Percentiles rank a stretch among this genome's conserved stretches.
Conservation (phyloP, 768 basidiomycete genomes). For the Holtermannia corniformis region DNA sequence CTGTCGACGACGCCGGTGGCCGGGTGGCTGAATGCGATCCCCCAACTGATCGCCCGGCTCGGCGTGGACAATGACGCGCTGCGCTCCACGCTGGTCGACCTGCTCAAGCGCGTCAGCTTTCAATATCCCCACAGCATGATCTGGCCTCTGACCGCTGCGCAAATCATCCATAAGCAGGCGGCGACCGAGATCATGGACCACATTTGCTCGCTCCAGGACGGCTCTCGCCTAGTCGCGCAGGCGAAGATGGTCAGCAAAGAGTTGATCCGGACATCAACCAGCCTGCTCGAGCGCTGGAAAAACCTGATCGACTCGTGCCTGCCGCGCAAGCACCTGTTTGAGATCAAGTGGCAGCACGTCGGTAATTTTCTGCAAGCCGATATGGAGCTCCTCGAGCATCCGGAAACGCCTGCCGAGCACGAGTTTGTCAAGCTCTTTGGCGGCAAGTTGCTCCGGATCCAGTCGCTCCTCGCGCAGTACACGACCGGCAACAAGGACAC, state of each 20-base stretch:
- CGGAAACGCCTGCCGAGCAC: constrained; percentile 39
- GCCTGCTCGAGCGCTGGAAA: constrained; percentile 34
- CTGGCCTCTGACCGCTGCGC: constrained; percentile 39
- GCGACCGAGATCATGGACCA: constrained; percentile 36
- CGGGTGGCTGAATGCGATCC: constrained; percentile 35
- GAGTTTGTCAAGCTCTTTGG: constrained; percentile 35
- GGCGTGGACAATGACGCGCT: constrained; percentile 30
- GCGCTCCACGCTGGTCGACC: constrained; percentile 23
- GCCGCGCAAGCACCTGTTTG: constrained; percentile 30
- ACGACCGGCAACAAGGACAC: constrained; percentile 11
- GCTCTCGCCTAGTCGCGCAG: constrained; percentile 26
- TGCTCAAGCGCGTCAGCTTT: constrained; percentile 32
- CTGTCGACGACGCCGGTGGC: constrained; percentile 19
- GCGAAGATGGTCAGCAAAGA: constrained; percentile 36
- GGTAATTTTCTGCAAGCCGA: constrained; percentile 27
- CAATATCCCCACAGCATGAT: constrained; percentile 39
- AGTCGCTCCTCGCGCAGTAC: constrained; percentile 18
- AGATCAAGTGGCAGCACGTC: constrained; percentile 28
- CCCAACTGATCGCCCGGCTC: constrained; percentile 39
- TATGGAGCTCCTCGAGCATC: constrained; percentile 18
- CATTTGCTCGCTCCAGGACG: constrained; percentile 33
- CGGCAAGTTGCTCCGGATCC: constrained; percentile 11
- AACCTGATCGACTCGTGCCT: constrained; percentile 26
- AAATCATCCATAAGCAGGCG: constrained; percentile 30
- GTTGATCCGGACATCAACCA: constrained; percentile 32